These are phyloP conservation scores for Lepidium sativum DNA, from an alignment of 345 rosid genomes.

Conservation along the genomic window DNA sequence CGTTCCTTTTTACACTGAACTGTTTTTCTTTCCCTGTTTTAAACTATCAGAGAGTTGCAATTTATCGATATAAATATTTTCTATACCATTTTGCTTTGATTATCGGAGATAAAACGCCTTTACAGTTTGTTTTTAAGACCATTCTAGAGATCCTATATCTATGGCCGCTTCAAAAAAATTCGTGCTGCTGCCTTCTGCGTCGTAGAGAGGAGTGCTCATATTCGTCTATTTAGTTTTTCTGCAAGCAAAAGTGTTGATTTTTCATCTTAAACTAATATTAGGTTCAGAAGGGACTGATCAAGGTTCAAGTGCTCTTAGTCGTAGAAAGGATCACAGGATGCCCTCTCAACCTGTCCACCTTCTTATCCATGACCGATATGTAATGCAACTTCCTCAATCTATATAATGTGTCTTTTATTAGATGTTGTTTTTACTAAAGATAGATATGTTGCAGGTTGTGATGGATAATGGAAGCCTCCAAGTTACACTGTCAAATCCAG, in stretches of 20 bases:
- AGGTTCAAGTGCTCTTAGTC: conserved; percentile 21
- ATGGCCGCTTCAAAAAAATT: neutral
- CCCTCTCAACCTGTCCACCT: conserved; percentile 39
- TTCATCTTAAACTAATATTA: conserved; percentile 1
- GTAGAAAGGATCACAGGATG: conserved; percentile 28
- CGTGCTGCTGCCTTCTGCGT: neutral
- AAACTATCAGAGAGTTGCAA: neutral
- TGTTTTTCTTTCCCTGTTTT: neutral
- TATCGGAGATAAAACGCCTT: neutral
- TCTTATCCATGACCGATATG: conserved; percentile 49
- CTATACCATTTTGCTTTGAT: neutral
- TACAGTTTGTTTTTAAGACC: conserved; percentile 1
- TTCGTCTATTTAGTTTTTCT: neutral
- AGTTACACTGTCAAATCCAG: conserved; percentile 63
- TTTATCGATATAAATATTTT: neutral
- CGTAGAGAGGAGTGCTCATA: neutral
- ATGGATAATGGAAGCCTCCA: conserved; percentile 65
- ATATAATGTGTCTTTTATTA: neutral
- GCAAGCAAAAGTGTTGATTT: neutral
- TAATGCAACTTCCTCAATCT: conserved; percentile 14
- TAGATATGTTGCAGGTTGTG: conserved; percentile 39
- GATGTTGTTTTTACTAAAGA: neutral
- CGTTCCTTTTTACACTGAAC: neutral
- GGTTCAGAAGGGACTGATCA: conserved; percentile 21
- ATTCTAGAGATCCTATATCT: conserved; percentile 23